These are phyloP conservation scores for Cyclanthera cordifolia DNA, from an alignment of 306 rosid genomes.

Conservation along the genomic window DNA sequence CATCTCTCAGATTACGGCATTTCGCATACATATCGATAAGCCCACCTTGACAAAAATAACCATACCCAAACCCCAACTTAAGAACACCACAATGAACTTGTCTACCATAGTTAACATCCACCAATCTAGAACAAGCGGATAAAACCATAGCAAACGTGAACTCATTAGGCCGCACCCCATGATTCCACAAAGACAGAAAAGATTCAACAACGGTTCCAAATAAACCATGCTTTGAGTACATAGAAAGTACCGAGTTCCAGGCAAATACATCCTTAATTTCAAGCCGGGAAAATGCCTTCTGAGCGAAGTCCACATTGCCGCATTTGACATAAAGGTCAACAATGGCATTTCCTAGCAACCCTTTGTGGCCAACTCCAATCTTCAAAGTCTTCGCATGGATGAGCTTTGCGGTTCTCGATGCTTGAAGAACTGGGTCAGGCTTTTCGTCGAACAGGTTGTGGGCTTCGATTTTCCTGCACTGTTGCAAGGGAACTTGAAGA, in stretches of 20 bases:
- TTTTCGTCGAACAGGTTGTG: slow-evolving; percentile 31
- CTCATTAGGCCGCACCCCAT: slow-evolving; percentile 34
- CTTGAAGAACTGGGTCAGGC: slow-evolving; percentile 25
- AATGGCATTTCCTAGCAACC: slow-evolving; percentile 41
- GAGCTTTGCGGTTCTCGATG: slow-evolving; percentile 24
- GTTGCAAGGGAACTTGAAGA: slow-evolving; percentile 21
- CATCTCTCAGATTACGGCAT: slow-evolving; percentile 33
- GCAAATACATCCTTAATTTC: slow-evolving; percentile 39
- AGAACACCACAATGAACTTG: slow-evolving; percentile 35
- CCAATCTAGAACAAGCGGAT: slow-evolving; percentile 44
- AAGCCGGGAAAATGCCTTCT: slow-evolving; percentile 36
- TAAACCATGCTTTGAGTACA: slow-evolving; percentile 33
- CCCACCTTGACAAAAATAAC: slow-evolving; percentile 36
- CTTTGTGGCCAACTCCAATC: slow-evolving; percentile 27
- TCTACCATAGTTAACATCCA: slow-evolving; percentile 34
- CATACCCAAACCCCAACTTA: slow-evolving; percentile 36
- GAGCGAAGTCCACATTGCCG: slow-evolving; percentile 30
- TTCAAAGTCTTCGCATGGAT: slow-evolving; percentile 36
- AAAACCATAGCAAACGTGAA: slow-evolving; percentile 45
- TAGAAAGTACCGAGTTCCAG: slow-evolving; percentile 53
- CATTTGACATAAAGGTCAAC: slow-evolving; percentile 33
- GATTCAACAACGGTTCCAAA: slow-evolving; percentile 20
- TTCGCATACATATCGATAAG: slow-evolving; percentile 64
- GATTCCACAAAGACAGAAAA: slow-evolving; percentile 24
- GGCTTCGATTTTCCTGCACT: slow-evolving; percentile 26